Base-by-base conservation (phyloP, 805 yeast species). In the Candida schatavii region DNA sequence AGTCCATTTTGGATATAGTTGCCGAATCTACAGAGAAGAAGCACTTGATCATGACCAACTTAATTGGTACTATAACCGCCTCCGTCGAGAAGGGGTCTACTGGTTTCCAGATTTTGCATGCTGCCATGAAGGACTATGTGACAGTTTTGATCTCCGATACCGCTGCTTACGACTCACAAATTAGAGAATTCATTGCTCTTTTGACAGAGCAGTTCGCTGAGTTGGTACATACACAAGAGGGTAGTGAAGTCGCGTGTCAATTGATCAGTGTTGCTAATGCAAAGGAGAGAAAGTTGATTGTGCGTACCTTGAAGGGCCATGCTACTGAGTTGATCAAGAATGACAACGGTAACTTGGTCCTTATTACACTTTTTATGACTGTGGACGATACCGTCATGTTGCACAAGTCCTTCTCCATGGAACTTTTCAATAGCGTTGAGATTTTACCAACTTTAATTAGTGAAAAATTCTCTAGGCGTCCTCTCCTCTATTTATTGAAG, bases 1-100 rank as follows among this genome's bases (percentile, higher is more conserved):
- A 81, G 56, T 68, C 77, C 11, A 76, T 91, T 40, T 70, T 75
- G 44, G 90, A 88, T 39, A 80, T 86, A 33, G 74, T 84, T 44
- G 62, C 61, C 14, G 88, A 80, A 49, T 75, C 80, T 47, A 76
- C 85, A 14, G 97, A 90, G 59, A 88, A 87, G 74, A 79, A 85
- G 61, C 82, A 74, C 42, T 72, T 85, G 47, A 80, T 91, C 47
- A 74, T 88, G 54, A 74, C 77, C 52, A 91, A 91, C 64, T 74
- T 91, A 61, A 72, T 72, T 48, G 88, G 87, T 45, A 88, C 96
- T 7, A 88, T 91, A 47, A 81, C 84, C 27, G 90, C 96, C 2
- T 85, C 97, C 4, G 93, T 91, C 37, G 91, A 85, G 61, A 91
- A 91, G 66, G 98, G 98, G 4, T 88, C 97, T 2, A 85, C 95